Percentiles rank a stretch among this genome's conserved stretches.
Evolutionary conservation across 2,329 filamentous ascomycete genomes (phyloP).

Genomic region (Aspergillus sp.): DNA sequence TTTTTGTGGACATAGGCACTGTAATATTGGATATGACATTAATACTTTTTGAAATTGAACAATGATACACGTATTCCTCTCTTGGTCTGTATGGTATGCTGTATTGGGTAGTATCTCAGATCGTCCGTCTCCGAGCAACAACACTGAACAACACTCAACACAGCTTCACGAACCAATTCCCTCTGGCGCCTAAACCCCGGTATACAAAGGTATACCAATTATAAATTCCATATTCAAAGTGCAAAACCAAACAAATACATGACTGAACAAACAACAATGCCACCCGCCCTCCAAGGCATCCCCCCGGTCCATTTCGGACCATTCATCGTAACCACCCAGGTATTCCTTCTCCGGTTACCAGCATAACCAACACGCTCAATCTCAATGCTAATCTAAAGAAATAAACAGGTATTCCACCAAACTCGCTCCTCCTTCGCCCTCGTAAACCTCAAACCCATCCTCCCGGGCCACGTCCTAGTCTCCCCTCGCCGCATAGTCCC

Average conservation of each 20-base stretch:
- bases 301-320: constrained; percentile 61
- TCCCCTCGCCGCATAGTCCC: constrained; percentile 65
- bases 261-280: constrained; percentile 14
- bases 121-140: too few species aligned
- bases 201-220: not conserved
- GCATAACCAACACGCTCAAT: not conserved
- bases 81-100: too few species aligned
- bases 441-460: constrained; percentile 90
- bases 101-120: too few species aligned
- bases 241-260: constrained; percentile 2
- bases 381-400: constrained; percentile 1
- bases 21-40: too few species aligned
- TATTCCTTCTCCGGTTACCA: constrained; percentile 24
- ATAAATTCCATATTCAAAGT: not conserved
- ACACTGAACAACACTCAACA: too few species aligned
- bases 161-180: too few species aligned
- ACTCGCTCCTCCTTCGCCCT: constrained; percentile 77
- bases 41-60: too few species aligned
- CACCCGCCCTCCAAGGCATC: constrained; percentile 21
- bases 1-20: too few species aligned
- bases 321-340: constrained; percentile 69
- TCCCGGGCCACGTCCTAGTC: constrained; percentile 88
- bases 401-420: constrained; percentile 70
- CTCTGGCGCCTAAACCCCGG: not conserved
- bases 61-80: too few species aligned